phyloP scores from a whole-genome alignment of 2,329 filamentous ascomycete genomes.

The Arthrobotrys megalospora region DNA sequence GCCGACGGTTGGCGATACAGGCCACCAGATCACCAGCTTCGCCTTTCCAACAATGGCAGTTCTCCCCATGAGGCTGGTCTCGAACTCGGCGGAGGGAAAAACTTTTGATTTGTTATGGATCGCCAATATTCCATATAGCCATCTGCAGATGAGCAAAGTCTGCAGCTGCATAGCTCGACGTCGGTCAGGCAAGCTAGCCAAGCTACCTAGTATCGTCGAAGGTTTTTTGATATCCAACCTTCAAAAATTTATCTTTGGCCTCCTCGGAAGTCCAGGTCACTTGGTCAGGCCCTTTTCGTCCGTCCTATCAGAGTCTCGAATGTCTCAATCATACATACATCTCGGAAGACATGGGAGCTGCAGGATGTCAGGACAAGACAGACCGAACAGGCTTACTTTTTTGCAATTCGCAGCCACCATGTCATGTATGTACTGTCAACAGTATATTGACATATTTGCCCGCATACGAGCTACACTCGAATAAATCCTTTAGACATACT shows the following conservation, averaged over 20 bases:
- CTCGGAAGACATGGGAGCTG: constrained; percentile 54
- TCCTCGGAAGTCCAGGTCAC: constrained; percentile 35
- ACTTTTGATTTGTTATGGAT: constrained; percentile 34
- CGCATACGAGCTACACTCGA: constrained; percentile 34
- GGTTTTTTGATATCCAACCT: constrained; percentile 18
- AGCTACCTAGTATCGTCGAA: constrained; percentile 12
- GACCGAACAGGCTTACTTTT: constrained; percentile 33
- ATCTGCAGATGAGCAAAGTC: constrained; percentile 35
- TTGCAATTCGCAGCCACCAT: constrained; percentile 39
- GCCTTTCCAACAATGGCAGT: constrained; percentile 48
- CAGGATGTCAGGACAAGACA: constrained; percentile 52
- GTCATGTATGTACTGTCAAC: constrained; percentile 29
- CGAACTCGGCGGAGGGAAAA: constrained; percentile 35
- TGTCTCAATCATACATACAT: constrained; percentile 30
- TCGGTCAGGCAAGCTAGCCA: constrained; percentile 1
- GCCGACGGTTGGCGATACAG: constrained; percentile 30
- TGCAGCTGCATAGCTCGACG: constrained; percentile 22
- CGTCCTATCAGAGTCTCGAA: constrained; percentile 23
- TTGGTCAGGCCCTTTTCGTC: constrained; percentile 31
- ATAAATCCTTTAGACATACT: constrained; percentile 22
- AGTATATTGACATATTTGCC: constrained; percentile 40
- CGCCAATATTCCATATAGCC: constrained; percentile 26
- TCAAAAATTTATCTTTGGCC: constrained; percentile 19
- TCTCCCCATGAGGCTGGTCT: constrained; percentile 37
- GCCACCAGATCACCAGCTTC: constrained; percentile 40